phyloP scores from a whole-genome alignment of 257 asterid species.

The Nicotiana knightiana region DNA sequence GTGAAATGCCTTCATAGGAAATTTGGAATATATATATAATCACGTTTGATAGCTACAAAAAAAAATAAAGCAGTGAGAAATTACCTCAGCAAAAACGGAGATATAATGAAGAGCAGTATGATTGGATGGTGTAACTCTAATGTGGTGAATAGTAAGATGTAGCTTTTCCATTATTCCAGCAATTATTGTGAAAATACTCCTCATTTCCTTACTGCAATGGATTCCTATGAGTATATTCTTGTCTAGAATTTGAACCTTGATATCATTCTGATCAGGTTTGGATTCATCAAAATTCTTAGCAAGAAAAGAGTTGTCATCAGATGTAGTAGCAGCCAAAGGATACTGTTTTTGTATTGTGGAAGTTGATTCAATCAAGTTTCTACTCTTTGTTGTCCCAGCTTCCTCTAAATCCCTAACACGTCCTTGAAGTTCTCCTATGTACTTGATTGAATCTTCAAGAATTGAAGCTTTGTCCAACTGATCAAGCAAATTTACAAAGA shows the following conservation, averaged over 20 bases:
- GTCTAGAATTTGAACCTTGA: slow-evolving; percentile 1
- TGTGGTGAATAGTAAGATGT: slow-evolving; percentile 3
- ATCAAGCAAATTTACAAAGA: not conserved
- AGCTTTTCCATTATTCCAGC: not conserved
- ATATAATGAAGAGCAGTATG: not conserved
- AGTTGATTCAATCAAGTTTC: not conserved
- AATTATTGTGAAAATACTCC: not conserved
- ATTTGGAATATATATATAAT: no score
- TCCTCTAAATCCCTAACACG: not conserved
- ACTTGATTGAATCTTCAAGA: slow-evolving; percentile 9
- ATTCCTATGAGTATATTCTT: slow-evolving; percentile 2
- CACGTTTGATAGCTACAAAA: not conserved
- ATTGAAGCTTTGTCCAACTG: slow-evolving; percentile 9
- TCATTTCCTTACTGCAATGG: not conserved
- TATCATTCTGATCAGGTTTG: not conserved
- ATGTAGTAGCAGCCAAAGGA: not conserved
- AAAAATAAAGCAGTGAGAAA: not conserved
- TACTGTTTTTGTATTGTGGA: not conserved
- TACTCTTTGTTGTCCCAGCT: not conserved
- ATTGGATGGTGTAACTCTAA: not conserved
- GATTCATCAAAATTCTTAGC: not conserved
- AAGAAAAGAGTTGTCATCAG: not conserved
- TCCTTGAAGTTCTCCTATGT: slow-evolving; percentile 6
- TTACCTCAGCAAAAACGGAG: slow-evolving; percentile 5
- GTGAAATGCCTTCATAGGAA: no score